Percentiles rank a stretch among this genome's conserved stretches.
These are phyloP conservation scores for Dioscorea cayenensis DNA, from an alignment of 116 monocot species.

Conservation along the genomic window DNA sequence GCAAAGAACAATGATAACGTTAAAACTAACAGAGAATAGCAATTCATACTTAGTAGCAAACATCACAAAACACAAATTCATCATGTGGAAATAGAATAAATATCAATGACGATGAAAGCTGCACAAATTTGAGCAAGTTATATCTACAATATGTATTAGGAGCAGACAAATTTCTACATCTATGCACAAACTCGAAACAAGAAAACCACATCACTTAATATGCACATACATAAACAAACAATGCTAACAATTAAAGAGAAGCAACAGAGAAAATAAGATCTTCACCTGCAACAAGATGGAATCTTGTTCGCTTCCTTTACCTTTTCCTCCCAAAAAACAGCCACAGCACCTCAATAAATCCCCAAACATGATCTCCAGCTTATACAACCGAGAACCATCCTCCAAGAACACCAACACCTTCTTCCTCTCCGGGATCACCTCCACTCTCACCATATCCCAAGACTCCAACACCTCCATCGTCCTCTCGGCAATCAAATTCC, in stretches of 20 bases:
- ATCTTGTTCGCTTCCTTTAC: slow-evolving; percentile 7
- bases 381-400: slow-evolving; percentile 34
- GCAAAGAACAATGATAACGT: no score
- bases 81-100: no score
- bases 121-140: no score
- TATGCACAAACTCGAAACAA: background rate
- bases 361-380: slow-evolving; percentile 50
- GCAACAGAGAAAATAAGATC: background rate
- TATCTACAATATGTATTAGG: no score
- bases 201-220: background rate
- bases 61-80: no score
- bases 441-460: slow-evolving; percentile 53
- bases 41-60: no score
- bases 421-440: slow-evolving; percentile 63
- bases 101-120: no score
- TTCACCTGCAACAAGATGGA: slow-evolving; percentile 63
- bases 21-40: no score
- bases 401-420: slow-evolving; percentile 47
- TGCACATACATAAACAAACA: no score
- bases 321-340: slow-evolving; percentile 25
- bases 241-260: background rate
- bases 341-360: slow-evolving; percentile 39
- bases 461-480: slow-evolving; percentile 43
- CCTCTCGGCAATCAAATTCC: slow-evolving; percentile 36
- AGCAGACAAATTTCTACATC: no score